Conservation (phyloP, 768 basidiomycete species). For the Lyophyllum atratum region DNA sequence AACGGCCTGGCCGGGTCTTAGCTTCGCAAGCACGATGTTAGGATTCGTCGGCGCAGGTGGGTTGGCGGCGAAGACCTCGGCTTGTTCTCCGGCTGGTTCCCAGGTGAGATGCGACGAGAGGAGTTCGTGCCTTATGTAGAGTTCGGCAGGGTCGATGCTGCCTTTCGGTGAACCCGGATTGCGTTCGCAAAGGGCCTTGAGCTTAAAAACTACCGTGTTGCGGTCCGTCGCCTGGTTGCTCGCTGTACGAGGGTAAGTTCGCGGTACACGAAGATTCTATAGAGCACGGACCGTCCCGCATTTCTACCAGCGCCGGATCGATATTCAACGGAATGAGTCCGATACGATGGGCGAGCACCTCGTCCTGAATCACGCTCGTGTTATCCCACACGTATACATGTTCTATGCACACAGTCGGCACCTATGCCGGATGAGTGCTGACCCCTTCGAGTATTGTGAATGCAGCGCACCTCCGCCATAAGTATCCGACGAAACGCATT, state of each 20-base stretch:
- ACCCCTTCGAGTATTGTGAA: background rate
- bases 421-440: constrained; percentile 43
- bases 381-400: constrained; percentile 93
- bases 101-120: constrained; percentile 70
- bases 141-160: constrained; percentile 54
- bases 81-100: constrained; percentile 84
- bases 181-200: constrained; percentile 68
- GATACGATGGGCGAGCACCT: constrained; percentile 89
- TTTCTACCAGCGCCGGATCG: constrained; percentile 75
- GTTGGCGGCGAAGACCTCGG: constrained; percentile 48
- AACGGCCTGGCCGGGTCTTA: constrained; percentile 88
- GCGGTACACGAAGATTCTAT: background rate
- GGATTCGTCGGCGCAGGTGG: constrained; percentile 70
- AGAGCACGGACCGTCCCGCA: constrained; percentile 38
- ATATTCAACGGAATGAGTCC: constrained; percentile 89
- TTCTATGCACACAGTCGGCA: constrained; percentile 91
- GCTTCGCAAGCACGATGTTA: constrained; percentile 88
- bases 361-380: constrained; percentile 91
- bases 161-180: constrained; percentile 55
- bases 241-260: constrained; percentile 25
- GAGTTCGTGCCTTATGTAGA: constrained; percentile 75
- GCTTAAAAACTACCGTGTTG: constrained; percentile 88
- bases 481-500: constrained; percentile 92
- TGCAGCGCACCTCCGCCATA: constrained; percentile 79
- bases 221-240: constrained; percentile 78